These are phyloP conservation scores for Phytophthora uliginosa DNA, from an alignment of 352 stramenopile genomes.

Conservation along the genomic window DNA sequence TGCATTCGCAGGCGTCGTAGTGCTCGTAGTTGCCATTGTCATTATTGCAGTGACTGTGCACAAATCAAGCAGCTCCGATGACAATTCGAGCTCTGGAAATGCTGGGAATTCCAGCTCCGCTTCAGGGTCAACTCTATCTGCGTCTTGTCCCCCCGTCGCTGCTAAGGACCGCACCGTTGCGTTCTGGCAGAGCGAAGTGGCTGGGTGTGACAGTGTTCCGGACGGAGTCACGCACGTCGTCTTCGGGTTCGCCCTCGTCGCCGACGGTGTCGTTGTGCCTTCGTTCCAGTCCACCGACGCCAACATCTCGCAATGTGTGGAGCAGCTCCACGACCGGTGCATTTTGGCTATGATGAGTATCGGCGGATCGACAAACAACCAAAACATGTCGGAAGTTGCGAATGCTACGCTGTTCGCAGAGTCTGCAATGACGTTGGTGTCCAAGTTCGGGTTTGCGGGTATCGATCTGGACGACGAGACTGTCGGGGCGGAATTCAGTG, in stretches of 20 bases:
- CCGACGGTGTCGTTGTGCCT: slow-evolving; percentile 54
- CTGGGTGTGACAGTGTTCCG: slow-evolving; percentile 76
- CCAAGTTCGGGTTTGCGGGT: slow-evolving; percentile 78
- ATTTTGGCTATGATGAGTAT: slow-evolving; percentile 72
- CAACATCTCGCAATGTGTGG: slow-evolving; percentile 66
- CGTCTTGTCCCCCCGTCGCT: slow-evolving; percentile 38
- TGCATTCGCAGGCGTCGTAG: slow-evolving; percentile 19
- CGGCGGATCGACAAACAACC: slow-evolving; percentile 80
- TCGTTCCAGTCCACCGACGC: slow-evolving; percentile 71
- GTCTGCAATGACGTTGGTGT: slow-evolving; percentile 56
- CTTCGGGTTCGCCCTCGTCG: slow-evolving; percentile 80
- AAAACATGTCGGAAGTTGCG: slow-evolving; percentile 56
- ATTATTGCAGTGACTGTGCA: slow-evolving; percentile 48
- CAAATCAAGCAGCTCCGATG: slow-evolving; percentile 28
- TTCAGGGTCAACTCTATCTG: slow-evolving; percentile 11
- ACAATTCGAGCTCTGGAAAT: slow-evolving; percentile 1
- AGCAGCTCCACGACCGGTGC: slow-evolving; percentile 65
- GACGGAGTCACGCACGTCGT: slow-evolving; percentile 79
- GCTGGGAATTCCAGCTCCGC: slow-evolving; percentile 18
- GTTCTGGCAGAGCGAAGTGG: slow-evolving; percentile 87
- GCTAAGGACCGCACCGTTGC: slow-evolving; percentile 70
- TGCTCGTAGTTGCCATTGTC: slow-evolving; percentile 52
- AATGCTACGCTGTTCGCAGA: slow-evolving; percentile 60
- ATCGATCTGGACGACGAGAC: slow-evolving; percentile 85
- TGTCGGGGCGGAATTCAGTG: slow-evolving; percentile 66